Evolutionary conservation across 331 rosid genomes (phyloP), one percentile per base, ranked within the genome.

Genomic region (Pyrus hybrid): DNA sequence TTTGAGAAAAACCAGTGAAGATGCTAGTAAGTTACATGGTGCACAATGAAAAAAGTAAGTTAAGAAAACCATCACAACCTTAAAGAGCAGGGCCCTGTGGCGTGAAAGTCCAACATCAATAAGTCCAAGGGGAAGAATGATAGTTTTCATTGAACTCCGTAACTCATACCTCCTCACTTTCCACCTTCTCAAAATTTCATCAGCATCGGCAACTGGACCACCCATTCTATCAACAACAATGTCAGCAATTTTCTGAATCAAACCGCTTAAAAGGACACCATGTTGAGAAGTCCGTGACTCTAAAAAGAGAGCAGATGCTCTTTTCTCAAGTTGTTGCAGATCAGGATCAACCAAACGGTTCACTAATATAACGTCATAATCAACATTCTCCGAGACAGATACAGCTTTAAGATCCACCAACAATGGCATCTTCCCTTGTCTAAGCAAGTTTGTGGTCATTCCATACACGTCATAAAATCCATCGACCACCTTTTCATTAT

Each of bases 41-140:
- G 43, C 30, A 83, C 6, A 64, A 22, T 33, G 33, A 35, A 41
- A 63, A 58, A 70, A 23, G 18, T 5, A 74, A 47, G 73, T 53
- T 51, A 49, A 62, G 58, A 76, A 72, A 63, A 71, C 32, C 45
- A 76, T 35, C 79, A 78, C 80, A 82, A 90, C 99, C 98, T 95
- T 95, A 76, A 95, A 95, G 70, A 95, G 99, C 65, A 95, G 87
- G 78, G 99, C 98, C 69, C 99, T 86, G 79, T 95, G 98, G 79
- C 99, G 97, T n/a, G 98, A 91, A 87, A 95, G 99, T 84, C 98
- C 99, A 71, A 95, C 83, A 80, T 95, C 99, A 80, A 95, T 95
- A 75, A 70, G 53, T 57, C 99, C 98, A 29, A 92, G 92, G 73
- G 99, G 98, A 79, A 95, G 91, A 82, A 91, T 85, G 63, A 83